These are phyloP conservation scores for Fusarium sp. DNA, from an alignment of 2,329 filamentous ascomycete species.

Conservation along the genomic window DNA sequence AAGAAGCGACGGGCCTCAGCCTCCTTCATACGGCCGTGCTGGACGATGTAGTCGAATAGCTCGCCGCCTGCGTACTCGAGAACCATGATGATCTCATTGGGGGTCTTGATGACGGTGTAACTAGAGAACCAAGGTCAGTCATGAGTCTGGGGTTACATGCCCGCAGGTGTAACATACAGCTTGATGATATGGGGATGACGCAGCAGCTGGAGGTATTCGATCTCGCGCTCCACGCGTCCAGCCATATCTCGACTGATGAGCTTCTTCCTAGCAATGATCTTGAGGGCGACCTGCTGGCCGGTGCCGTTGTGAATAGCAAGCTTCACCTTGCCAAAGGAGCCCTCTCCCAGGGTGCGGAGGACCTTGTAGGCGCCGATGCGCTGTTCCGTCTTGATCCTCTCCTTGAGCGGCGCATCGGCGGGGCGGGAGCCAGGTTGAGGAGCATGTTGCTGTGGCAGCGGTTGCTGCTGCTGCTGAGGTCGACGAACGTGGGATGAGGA, in stretches of 20 bases:
- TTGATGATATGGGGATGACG: slow-evolving; percentile 99
- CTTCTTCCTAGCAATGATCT: slow-evolving; percentile 97
- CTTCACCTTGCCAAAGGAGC: slow-evolving; percentile 98
- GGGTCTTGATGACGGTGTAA: slow-evolving; percentile 96
- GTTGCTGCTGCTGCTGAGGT: slow-evolving; percentile 47
- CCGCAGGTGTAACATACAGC: slow-evolving; percentile 68
- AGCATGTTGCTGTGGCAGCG: slow-evolving; percentile 35
- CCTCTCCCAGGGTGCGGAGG: slow-evolving; percentile 90
- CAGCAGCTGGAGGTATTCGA: slow-evolving; percentile 95
- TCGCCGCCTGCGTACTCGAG: slow-evolving; percentile 97
- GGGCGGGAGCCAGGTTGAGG: slow-evolving; percentile 44
- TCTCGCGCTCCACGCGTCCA: slow-evolving; percentile 95
- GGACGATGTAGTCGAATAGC: slow-evolving; percentile 97
- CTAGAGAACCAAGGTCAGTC: slow-evolving; percentile 54
- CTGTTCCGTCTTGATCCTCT: slow-evolving; percentile 75
- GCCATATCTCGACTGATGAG: slow-evolving; percentile 98
- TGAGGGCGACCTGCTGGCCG: slow-evolving; percentile 94
- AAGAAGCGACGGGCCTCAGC: slow-evolving; percentile 96
- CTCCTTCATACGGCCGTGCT: slow-evolving; percentile 91
- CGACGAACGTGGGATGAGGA: slow-evolving; percentile 73
- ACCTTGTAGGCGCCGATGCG: slow-evolving; percentile 93
- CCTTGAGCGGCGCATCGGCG: slow-evolving; percentile 49
- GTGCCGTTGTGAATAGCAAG: slow-evolving; percentile 92
- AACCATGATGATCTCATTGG: slow-evolving; percentile 97
- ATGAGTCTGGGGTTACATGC: neutral